Percentiles rank a stretch among this genome's conserved stretches.
phyloP scores from a whole-genome alignment of 306 rosid genomes.

The Begonia masoniana region DNA sequence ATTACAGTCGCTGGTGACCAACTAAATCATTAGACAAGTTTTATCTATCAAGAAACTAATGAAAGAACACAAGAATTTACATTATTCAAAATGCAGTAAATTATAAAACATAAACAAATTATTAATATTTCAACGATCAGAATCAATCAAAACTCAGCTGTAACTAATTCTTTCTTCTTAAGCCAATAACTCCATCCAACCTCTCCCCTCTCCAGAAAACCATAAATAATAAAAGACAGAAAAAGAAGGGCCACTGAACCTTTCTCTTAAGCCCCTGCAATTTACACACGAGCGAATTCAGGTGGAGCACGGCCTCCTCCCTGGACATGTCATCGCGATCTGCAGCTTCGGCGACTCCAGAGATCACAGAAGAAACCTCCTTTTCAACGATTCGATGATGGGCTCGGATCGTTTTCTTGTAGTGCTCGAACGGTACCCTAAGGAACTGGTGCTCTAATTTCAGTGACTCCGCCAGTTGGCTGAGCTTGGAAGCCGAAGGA shows the following conservation, averaged over 20 bases:
- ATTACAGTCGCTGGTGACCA: no score
- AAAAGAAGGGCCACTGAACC: slow-evolving; percentile 31
- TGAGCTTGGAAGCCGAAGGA: slow-evolving; percentile 27
- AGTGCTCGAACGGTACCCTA: slow-evolving; percentile 94
- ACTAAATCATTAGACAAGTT: no score
- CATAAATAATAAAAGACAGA: neutral
- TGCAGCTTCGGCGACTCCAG: slow-evolving; percentile 45
- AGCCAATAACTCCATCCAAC: neutral
- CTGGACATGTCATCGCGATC: slow-evolving; percentile 27
- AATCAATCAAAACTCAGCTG: no score
- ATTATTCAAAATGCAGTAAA: no score
- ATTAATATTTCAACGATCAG: no score
- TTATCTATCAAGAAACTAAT: no score
- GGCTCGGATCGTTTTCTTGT: slow-evolving; percentile 89
- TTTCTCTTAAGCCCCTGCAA: slow-evolving; percentile 82
- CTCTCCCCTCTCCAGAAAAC: neutral
- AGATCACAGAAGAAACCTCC: slow-evolving; percentile 67
- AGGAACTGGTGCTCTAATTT: slow-evolving; percentile 93
- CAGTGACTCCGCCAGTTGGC: slow-evolving; percentile 50
- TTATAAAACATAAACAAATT: no score
- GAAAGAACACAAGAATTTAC: no score
- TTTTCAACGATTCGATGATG: slow-evolving; percentile 78
- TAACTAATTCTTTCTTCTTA: neutral
- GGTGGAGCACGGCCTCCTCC: slow-evolving; percentile 61
- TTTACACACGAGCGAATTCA: slow-evolving; percentile 71